These are phyloP conservation scores for Geum urbanum DNA, from an alignment of 306 rosid genomes.

Conservation along the genomic window DNA sequence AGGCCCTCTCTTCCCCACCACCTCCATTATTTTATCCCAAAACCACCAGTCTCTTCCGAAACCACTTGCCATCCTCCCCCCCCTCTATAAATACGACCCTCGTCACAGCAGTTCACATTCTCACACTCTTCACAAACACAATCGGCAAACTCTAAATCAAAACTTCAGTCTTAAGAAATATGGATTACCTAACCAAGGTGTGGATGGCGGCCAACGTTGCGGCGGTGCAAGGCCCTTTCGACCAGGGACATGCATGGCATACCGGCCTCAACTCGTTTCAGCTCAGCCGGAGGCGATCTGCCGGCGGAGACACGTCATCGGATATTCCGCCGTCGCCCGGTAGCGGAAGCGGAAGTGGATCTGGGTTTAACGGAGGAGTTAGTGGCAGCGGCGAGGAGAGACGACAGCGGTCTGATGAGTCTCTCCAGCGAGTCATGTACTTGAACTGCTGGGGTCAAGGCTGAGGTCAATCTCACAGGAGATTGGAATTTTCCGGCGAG, in stretches of 20 bases:
- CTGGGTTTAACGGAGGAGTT: slow-evolving; percentile 34
- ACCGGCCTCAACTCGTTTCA: slow-evolving; percentile 54
- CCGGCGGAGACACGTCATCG: slow-evolving; percentile 28
- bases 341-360: slow-evolving; percentile 30
- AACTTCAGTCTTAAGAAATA: not conserved
- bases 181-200: slow-evolving; percentile 56
- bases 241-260: slow-evolving; percentile 51
- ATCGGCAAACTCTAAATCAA: not conserved
- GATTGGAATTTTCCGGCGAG: not conserved
- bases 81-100: slow-evolving; percentile 12
- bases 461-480: slow-evolving; percentile 28
- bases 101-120: not conserved
- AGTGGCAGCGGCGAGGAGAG: slow-evolving; percentile 35
- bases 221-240: slow-evolving; percentile 61
- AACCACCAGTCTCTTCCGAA: slow-evolving; percentile 19
- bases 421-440: slow-evolving; percentile 80
- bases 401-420: slow-evolving; percentile 57
- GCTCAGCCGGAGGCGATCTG: slow-evolving; percentile 37
- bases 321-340: slow-evolving; percentile 33
- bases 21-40: not conserved
- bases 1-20: slow-evolving; percentile 1
- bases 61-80: not conserved
- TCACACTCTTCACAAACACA: not conserved
- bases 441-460: slow-evolving; percentile 94
- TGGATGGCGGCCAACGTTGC: slow-evolving; percentile 82